These are phyloP conservation scores for Penicillium paradoxum DNA, from an alignment of 495 filamentous ascomycete genomes.

Conservation along the genomic window DNA sequence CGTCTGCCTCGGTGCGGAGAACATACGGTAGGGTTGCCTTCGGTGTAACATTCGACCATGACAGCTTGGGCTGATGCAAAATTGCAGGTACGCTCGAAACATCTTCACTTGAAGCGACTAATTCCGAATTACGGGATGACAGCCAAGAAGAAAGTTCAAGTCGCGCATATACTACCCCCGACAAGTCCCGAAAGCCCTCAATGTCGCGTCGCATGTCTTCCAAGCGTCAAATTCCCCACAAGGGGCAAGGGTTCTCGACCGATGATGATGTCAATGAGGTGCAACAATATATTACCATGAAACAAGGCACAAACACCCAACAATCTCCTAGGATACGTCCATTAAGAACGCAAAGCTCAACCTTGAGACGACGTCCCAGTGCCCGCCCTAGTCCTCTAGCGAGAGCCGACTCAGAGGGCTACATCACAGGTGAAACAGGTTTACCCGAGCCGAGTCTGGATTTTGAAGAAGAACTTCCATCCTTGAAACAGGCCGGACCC, in stretches of 20 bases:
- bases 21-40: constrained; percentile 30
- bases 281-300: constrained; percentile 48
- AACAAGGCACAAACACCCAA: constrained; percentile 30
- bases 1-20: constrained; percentile 24
- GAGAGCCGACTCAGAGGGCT: constrained; percentile 52
- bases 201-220: constrained; percentile 69
- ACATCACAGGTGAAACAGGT: constrained; percentile 41
- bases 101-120: constrained; percentile 18
- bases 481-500: constrained; percentile 24
- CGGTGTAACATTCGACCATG: constrained; percentile 15
- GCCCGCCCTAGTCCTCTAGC: constrained; percentile 54
- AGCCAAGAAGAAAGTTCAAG: constrained; percentile 29
- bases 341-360: constrained; percentile 52
- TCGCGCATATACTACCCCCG: constrained; percentile 32
- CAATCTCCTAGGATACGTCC: constrained; percentile 39
- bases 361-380: constrained; percentile 61
- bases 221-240: constrained; percentile 66
- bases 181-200: constrained; percentile 63
- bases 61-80: constrained; percentile 10
- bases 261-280: constrained; percentile 88
- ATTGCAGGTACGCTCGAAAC: constrained; percentile 36
- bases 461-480: constrained; percentile 16
- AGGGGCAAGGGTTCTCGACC: constrained; percentile 85
- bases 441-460: constrained; percentile 31
- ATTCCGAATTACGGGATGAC: constrained; percentile 30